Evolutionary conservation across 768 basidiomycete genomes (phyloP).

Genomic region (Lactarius hatsudake): DNA sequence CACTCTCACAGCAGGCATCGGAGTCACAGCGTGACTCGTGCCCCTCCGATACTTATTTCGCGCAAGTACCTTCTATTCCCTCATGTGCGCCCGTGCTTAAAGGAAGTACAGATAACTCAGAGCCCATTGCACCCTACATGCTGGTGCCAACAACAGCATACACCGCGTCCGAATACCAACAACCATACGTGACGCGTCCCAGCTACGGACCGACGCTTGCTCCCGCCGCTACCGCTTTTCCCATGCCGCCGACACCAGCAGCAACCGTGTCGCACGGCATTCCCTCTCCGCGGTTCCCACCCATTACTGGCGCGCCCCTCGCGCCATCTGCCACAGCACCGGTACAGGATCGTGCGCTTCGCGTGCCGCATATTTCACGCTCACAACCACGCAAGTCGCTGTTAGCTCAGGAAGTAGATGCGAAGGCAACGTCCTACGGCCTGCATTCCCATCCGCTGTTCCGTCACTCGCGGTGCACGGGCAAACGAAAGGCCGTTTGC

Average conservation of each 20-base stretch:
- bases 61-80: conserved; percentile 7
- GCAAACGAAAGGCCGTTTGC: conserved; percentile 83
- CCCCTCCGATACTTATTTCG: conserved; percentile 9
- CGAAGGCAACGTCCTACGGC: not conserved
- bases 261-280: not conserved
- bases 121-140: conserved; percentile 8
- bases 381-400: conserved; percentile 8
- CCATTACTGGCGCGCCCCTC: not conserved
- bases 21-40: conserved; percentile 1
- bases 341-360: conserved; percentile 6
- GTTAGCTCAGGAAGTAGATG: conserved; percentile 13
- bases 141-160: not conserved
- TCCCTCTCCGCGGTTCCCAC: not conserved
- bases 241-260: not conserved
- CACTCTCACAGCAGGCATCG: conserved; percentile 18
- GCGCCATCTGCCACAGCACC: not conserved
- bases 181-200: not conserved
- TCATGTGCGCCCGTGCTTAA: not conserved
- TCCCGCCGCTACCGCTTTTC: not conserved
- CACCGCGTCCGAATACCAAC: conserved; percentile 3
- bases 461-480: conserved; percentile 87
- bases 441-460: conserved; percentile 39
- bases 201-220: not conserved
- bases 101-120: conserved; percentile 10
- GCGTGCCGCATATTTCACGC: not conserved